Conservation (phyloP, 495 filamentous ascomycete species). For the Coniosporium apollinis region DNA sequence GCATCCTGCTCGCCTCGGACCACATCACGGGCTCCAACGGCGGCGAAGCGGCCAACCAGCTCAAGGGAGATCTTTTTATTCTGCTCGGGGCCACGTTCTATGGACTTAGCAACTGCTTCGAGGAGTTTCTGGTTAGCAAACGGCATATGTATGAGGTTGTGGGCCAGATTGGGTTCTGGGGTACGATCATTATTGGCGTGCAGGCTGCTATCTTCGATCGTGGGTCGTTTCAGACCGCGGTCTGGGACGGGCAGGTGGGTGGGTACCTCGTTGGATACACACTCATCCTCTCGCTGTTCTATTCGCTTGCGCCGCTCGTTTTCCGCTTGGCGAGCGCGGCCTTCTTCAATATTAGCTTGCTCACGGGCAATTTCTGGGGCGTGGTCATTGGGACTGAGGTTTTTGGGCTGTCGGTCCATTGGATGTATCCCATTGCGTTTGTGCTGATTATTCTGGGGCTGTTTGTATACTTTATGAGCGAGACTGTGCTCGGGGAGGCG, state of each 20-base stretch:
- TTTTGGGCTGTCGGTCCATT: conserved; percentile 67
- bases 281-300: conserved; percentile 65
- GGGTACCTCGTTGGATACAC: conserved; percentile 85
- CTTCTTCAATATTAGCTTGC: conserved; percentile 88
- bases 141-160: conserved; percentile 86
- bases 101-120: conserved; percentile 73
- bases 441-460: conserved; percentile 74
- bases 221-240: conserved; percentile 43
- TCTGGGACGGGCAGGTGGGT: conserved; percentile 49
- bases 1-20: conserved; percentile 73
- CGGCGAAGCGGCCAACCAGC: conserved; percentile 42
- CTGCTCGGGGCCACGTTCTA: conserved; percentile 81
- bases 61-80: conserved; percentile 89
- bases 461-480: conserved; percentile 66
- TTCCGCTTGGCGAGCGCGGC: conserved; percentile 79
- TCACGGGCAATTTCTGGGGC: conserved; percentile 96
- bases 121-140: conserved; percentile 84
- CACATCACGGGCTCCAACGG: conserved; percentile 60
- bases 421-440: conserved; percentile 90
- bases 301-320: conserved; percentile 68
- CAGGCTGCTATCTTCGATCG: conserved; percentile 87
- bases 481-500: conserved; percentile 64
- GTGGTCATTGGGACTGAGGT: conserved; percentile 77
- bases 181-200: conserved; percentile 75
- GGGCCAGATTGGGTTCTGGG: conserved; percentile 78